Conservation (phyloP, 2,329 filamentous ascomycete species). For the Alternaria sp. region DNA sequence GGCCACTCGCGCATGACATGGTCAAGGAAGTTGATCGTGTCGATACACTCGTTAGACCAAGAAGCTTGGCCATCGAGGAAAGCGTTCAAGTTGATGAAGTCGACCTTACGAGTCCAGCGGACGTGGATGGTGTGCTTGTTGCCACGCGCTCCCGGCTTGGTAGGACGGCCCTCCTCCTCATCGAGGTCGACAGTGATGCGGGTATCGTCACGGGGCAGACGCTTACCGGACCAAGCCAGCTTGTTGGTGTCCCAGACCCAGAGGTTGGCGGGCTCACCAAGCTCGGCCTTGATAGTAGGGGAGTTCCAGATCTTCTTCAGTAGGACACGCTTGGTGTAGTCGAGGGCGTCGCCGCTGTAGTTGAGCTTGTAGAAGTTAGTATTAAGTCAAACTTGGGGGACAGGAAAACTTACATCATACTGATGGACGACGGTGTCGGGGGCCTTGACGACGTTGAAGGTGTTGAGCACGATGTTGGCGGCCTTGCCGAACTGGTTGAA, state of each 20-base stretch:
- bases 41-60: conserved; percentile 65
- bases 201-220: conserved; percentile 36
- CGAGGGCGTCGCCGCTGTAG: conserved; percentile 64
- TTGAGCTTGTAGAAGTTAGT: conserved; percentile 60
- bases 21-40: conserved; percentile 89
- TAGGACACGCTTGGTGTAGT: conserved; percentile 65
- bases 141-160: conserved; percentile 24
- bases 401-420: conserved; percentile 73
- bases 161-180: conserved; percentile 56
- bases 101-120: conserved; percentile 69
- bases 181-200: conserved; percentile 74
- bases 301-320: conserved; percentile 80
- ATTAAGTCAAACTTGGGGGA: neutral
- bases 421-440: conserved; percentile 72
- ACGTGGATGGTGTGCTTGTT: conserved; percentile 69
- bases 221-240: conserved; percentile 71
- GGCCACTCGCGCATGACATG: conserved; percentile 86
- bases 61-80: conserved; percentile 68
- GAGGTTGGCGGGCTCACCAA: conserved; percentile 54
- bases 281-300: conserved; percentile 60
- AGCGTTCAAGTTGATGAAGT: conserved; percentile 67
- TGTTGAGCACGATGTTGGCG: conserved; percentile 66
- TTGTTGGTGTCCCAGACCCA: conserved; percentile 85
- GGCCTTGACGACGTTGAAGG: conserved; percentile 70
- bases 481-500: conserved; percentile 50